A percentile compares a stretch with the other conserved stretches of the same genome.
Evolutionary conservation across 176 grass and related monocot species (phyloP).

Genomic region (Juncus effusus): DNA sequence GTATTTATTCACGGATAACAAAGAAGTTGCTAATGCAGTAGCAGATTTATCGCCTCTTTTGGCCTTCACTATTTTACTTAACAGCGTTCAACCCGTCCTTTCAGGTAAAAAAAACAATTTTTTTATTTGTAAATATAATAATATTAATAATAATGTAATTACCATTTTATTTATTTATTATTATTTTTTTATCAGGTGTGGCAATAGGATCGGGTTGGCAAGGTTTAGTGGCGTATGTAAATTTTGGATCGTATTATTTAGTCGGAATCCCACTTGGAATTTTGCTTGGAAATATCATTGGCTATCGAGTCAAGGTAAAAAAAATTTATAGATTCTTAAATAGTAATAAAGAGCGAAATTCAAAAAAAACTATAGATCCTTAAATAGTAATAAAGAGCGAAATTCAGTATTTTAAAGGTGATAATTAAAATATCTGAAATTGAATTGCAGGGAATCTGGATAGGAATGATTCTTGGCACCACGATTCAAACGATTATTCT

Average conservation of each 20-base stretch:
- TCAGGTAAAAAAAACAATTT: constrained; percentile 34
- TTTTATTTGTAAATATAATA: not conserved
- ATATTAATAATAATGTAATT: not conserved
- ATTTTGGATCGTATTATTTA: constrained; percentile 78
- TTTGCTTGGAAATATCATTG: constrained; percentile 47
- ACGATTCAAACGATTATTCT: constrained; percentile 65
- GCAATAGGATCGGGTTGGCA: constrained; percentile 95
- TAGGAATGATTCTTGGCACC: constrained; percentile 79
- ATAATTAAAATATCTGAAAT: not conserved
- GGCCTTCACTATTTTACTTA: constrained; percentile 71
- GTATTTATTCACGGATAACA: constrained; percentile 54
- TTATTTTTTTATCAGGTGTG: constrained; percentile 47
- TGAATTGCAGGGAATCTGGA: constrained; percentile 81
- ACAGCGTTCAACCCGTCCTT: constrained; percentile 90
- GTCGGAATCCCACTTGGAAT: constrained; percentile 67
- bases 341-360: not conserved
- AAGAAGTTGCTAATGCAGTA: constrained; percentile 45
- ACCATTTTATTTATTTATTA: not conserved
- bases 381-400: not conserved
- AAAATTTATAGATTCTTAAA: not conserved
- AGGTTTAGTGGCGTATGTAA: constrained; percentile 61
- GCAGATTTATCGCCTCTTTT: constrained; percentile 65
- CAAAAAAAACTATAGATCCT: not conserved
- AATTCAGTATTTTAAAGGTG: not conserved
- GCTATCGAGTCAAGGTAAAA: constrained; percentile 8